Percentiles rank a stretch among this genome's conserved stretches.
Conservation (phyloP, 495 filamentous ascomycete species). For the Talaromyces thailandensis region DNA sequence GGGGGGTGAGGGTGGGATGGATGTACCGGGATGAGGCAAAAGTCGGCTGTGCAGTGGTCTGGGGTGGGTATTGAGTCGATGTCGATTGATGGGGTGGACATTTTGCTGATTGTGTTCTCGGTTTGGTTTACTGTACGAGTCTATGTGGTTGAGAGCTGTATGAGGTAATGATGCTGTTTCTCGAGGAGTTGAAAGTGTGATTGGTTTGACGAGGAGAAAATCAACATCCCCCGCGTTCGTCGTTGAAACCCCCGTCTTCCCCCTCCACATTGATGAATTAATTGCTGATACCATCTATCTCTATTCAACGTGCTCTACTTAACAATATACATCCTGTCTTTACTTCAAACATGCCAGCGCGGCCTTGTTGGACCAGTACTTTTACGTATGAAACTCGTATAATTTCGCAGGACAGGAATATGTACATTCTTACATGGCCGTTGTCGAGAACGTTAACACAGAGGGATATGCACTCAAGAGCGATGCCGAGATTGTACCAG, state of each 20-base stretch:
- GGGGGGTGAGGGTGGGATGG: background rate
- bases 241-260: background rate
- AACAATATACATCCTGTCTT: too few species aligned
- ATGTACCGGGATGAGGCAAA: slow-evolving; percentile 69
- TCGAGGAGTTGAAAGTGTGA: background rate
- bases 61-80: slow-evolving; percentile 49
- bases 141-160: background rate
- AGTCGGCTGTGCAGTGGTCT: slow-evolving; percentile 62
- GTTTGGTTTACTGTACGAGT: background rate
- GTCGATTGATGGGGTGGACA: slow-evolving; percentile 5
- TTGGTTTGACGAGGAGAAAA: background rate
- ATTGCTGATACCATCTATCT: background rate
- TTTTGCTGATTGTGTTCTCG: background rate
- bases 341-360: background rate
- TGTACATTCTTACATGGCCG: too few species aligned
- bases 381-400: too few species aligned
- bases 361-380: too few species aligned
- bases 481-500: too few species aligned
- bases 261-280: background rate
- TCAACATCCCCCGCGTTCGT: background rate
- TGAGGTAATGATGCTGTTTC: background rate
- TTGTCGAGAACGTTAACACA: too few species aligned
- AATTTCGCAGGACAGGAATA: too few species aligned
- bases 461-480: too few species aligned
- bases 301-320: too few species aligned